Evolutionary conservation across 805 yeast species (phyloP), one percentile per base, ranked within the genome.

Genomic region (Starmerella asiatica): DNA sequence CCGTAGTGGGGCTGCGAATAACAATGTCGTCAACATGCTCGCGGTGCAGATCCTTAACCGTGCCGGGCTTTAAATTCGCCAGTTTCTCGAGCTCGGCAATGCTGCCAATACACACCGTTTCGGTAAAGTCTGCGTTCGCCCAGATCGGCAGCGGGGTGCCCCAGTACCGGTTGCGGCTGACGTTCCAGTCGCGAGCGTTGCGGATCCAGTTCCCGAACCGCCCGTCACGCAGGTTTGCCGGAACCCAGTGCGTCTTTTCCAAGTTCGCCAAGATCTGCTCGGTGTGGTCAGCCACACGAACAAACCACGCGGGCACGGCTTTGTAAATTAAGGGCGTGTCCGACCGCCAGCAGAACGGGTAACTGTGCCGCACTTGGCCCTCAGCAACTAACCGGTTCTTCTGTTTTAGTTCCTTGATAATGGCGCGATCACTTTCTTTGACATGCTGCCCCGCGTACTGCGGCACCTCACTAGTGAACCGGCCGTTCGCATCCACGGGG

Each of bases 331-430:
- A 75, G 39, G 99, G 99, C 23, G 99, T 91, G 59, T 91, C 98
- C 3, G 97, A 88, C 73, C 99, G 80, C 99, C 99, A 91, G 69
- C 99, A 91, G 79, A 91, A 91, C 55, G 99, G 98, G 64, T 91
- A 91, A 62, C 93, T 79, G 71, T 91, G 99, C 65, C 77, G 76
- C 51, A 86, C 70, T 69, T 91, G 97, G 32, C 83, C 67, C 42
- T 76, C 79, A 32, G 75, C 71, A 49, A 91, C 67, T 28, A 91
- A 51, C 50, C 78, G 72, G 37, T 94, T 97, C 29, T 68, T 61
- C 38, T 75, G 81, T 44, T 91, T 81, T 58, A 91, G 69, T 48
- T 72, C 65, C 64, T 84, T 86, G 62, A 91, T 84, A 58, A 91
- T 88, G 55, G 73, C 70, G 54, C 84, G 76, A 63, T 91, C 98